Evolutionary conservation across 2,329 filamentous ascomycete genomes (phyloP), one percentile per base, ranked within the genome.

Genomic region (Dothistroma pini): DNA sequence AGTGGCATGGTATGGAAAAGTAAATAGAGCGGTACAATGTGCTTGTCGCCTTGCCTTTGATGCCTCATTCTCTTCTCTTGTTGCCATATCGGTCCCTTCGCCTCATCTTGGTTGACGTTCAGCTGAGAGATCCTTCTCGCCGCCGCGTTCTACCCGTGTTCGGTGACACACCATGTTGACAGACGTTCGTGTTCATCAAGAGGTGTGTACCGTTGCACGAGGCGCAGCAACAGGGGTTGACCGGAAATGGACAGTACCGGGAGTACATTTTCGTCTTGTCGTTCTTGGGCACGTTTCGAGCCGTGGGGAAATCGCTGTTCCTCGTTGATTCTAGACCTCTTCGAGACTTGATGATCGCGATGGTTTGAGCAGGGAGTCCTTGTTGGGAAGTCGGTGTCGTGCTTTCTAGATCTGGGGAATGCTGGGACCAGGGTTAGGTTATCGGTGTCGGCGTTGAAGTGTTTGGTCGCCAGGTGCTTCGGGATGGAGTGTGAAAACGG

Each of bases 21-120:
- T 63, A 63, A 58, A 66, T 64, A 64, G 61, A 59, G 50, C 60
- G 61, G 59, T 66, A 66, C 56, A 25, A 44, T 48, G 58, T 61
- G 57, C 61, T 56, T 60, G 63, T 63, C 58, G 61, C 53, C 44
- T 59, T 55, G 47, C 31, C 51, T 10, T 29, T 49, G 25, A n/a
- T 44, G 41, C 41, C 41, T 44, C 41, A 19, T n/a, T 12, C 6
- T 41, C 38, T 14, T n/a, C 41, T 29, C 52, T 56, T 48, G 25
- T 29, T 47, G 53, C n/a, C n/a, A n/a, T n/a, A n/a, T n/a, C n/a
- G n/a, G n/a, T n/a, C n/a, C n/a, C n/a, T n/a, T 31, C 59, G 38
- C 54, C 38, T 58, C 53, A 34, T 25, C 21, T 31, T 9, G 21
- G 16, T 38, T 31, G 34, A 55, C 1, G 4, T 44, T 58, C 50